phyloP scores from a whole-genome alignment of 2,329 filamentous ascomycete genomes.

The Stemphylium lycopersici region DNA sequence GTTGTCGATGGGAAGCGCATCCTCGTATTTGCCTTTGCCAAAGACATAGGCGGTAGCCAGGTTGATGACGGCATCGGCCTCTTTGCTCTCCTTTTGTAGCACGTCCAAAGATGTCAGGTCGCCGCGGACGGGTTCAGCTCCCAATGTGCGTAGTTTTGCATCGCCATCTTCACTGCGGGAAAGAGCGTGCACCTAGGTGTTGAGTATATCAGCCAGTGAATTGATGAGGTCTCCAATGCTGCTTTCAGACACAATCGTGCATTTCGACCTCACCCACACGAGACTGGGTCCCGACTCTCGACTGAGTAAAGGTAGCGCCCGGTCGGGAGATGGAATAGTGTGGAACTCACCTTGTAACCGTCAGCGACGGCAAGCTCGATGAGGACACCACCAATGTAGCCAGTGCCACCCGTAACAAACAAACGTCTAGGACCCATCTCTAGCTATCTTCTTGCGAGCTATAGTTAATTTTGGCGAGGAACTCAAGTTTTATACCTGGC shows the following conservation, averaged over 20 bases:
- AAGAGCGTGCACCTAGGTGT: slow-evolving; percentile 36
- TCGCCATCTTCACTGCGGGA: slow-evolving; percentile 49
- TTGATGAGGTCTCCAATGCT: neutral
- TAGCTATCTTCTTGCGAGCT: neutral
- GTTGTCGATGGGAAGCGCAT: slow-evolving; percentile 14
- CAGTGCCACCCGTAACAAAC: slow-evolving; percentile 26
- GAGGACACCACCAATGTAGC: slow-evolving; percentile 28
- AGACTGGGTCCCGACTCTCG: too few relatives aligned
- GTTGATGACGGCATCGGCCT: slow-evolving; percentile 52
- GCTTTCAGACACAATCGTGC: neutral
- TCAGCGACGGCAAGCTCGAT: slow-evolving; percentile 44
- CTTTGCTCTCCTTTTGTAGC: slow-evolving; percentile 47
- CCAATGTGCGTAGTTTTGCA: slow-evolving; percentile 45
- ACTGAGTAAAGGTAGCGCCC: neutral
- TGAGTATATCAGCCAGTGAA: neutral
- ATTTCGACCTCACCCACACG: neutral
- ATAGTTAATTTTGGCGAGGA: neutral
- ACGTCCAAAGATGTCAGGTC: slow-evolving; percentile 49
- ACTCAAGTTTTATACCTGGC: neutral
- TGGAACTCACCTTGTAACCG: slow-evolving; percentile 46
- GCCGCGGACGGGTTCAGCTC: slow-evolving; percentile 51
- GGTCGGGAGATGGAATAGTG: neutral
- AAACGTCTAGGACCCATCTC: slow-evolving; percentile 7
- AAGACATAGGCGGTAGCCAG: slow-evolving; percentile 9
- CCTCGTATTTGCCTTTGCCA: slow-evolving; percentile 14